These are phyloP conservation scores for Septoria petroselini DNA, from an alignment of 2,329 filamentous ascomycete species.

Conservation along the genomic window DNA sequence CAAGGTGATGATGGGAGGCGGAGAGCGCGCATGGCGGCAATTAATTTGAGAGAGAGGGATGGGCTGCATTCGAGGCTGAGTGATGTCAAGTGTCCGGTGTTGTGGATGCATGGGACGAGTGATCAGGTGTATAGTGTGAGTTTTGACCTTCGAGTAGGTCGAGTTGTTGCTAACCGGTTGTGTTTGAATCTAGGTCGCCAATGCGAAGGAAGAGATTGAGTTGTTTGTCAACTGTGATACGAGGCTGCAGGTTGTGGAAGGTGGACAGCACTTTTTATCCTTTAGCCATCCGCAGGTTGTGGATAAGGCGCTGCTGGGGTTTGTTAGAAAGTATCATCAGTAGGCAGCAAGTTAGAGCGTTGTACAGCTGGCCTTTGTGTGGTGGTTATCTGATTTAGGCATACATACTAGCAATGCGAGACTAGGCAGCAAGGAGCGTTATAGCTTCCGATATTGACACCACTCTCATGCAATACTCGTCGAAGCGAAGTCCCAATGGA, in stretches of 20 bases:
- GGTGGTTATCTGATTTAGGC: too few relatives aligned
- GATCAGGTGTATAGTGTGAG: constrained; percentile 44
- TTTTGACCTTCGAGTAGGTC: too few relatives aligned
- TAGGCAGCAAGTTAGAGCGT: neutral
- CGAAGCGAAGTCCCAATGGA: too few relatives aligned
- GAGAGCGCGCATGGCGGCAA: constrained; percentile 50
- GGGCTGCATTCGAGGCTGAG: constrained; percentile 46
- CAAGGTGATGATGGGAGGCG: constrained; percentile 49
- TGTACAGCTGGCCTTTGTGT: too few relatives aligned
- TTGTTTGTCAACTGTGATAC: constrained; percentile 48
- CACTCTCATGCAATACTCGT: too few relatives aligned
- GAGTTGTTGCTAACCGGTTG: neutral
- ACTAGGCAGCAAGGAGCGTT: too few relatives aligned
- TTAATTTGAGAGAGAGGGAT: constrained; percentile 50
- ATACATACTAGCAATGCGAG: too few relatives aligned
- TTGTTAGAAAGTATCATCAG: constrained; percentile 29
- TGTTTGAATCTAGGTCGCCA: constrained; percentile 23
- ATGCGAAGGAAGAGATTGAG: constrained; percentile 50
- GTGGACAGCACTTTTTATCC: constrained; percentile 52
- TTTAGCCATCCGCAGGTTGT: constrained; percentile 49
- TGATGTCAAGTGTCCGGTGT: constrained; percentile 51
- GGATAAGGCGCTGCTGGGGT: constrained; percentile 36
- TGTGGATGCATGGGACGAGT: constrained; percentile 49
- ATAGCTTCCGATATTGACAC: too few relatives aligned
- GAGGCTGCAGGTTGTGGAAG: constrained; percentile 45